Percentiles rank a stretch among this genome's conserved stretches.
Conservation (phyloP, 2,329 filamentous ascomycete species). For the Paraphaeosphaeria sporulosa region DNA sequence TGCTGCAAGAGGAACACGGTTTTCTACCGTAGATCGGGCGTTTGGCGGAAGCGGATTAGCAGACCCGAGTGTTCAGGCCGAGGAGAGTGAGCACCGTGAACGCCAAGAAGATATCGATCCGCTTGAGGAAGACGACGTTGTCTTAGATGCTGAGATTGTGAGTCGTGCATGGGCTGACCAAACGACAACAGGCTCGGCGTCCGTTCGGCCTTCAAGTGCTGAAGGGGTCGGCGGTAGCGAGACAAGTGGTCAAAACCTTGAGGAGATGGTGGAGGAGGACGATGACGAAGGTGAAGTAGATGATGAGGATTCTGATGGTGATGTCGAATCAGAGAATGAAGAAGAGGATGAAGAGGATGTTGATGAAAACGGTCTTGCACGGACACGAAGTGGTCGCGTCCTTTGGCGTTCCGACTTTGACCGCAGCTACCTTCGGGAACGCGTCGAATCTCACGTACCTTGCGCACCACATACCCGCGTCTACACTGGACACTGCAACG, state of each 20-base stretch:
- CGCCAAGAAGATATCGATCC: conserved; percentile 58
- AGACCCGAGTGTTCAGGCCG: conserved; percentile 47
- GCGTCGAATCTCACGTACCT: conserved; percentile 63
- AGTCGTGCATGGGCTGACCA: conserved; percentile 24
- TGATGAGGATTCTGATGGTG: conserved; percentile 43
- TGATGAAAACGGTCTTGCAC: conserved; percentile 43
- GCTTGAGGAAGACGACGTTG: conserved; percentile 54
- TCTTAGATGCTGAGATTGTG: conserved; percentile 44
- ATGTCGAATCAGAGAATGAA: conserved; percentile 35
- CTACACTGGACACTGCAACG: conserved; percentile 71
- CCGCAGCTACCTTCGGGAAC: conserved; percentile 55
- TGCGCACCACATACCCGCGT: conserved; percentile 64
- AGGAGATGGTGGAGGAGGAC: conserved; percentile 34
- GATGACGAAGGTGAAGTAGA: conserved; percentile 42
- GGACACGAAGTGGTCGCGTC: conserved; percentile 48
- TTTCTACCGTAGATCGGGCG: conserved; percentile 64
- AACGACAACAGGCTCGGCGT: conserved; percentile 17
- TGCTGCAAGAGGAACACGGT: conserved; percentile 63
- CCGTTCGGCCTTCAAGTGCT: conserved; percentile 13
- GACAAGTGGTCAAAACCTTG: conserved; percentile 8
- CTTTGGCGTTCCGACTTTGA: conserved; percentile 60
- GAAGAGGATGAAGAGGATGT: conserved; percentile 43
- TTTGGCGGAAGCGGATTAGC: conserved; percentile 66
- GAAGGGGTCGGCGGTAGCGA: conserved; percentile 7
- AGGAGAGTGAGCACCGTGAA: conserved; percentile 50